Base-by-base conservation (phyloP, 2,329 filamentous ascomycete species). In the Nigrospora osmanthi region DNA sequence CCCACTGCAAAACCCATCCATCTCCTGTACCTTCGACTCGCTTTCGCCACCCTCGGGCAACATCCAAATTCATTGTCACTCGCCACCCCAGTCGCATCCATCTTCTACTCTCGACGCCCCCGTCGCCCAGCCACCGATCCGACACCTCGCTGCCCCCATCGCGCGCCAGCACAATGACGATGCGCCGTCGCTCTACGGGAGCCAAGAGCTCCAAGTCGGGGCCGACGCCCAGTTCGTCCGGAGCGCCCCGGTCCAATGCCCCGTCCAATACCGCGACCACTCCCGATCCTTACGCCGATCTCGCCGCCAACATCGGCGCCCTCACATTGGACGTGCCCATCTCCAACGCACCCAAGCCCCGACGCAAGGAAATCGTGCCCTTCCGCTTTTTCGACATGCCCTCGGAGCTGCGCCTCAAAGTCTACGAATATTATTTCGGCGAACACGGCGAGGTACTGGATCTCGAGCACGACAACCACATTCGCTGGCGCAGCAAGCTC, bases 371-470 rank as follows among this genome's bases (percentile, higher is more conserved):
- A 3, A 60, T 40, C 14, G 17, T 63, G 38, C 72, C 77, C 0
- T 87, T 87, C 45, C 75, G 68, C 9, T 85, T 89, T 59, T 71
- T 89, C 47, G 68, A 76, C 30, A 67, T 90, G 1, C 85, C 86
- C 0, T 73, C 78, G 0, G 86, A 90, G 58, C 62, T 90, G 30
- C 81, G 86, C 9, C 68, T 84, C 47, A 78, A 80, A 54, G 76
- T 90, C 12, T 89, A 89, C 59, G 73, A 70, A 35, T 70, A 80
- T 52, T 73, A 81, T 50, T 83, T 88, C 50, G 62, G 70, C 40
- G 69, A 72, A 15, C 61, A 64, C 23, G 72, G 75, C 19, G 59
- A 66, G 15, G 74, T 82, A 1, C 63, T 87, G 40, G 85, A 89
- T 55, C 73, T 89, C 15, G 79, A 83, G 44, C 80, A 80, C 0